Base-by-base conservation (phyloP, 805 yeast genomes). In the Tetrapisispora pingtungensis region DNA sequence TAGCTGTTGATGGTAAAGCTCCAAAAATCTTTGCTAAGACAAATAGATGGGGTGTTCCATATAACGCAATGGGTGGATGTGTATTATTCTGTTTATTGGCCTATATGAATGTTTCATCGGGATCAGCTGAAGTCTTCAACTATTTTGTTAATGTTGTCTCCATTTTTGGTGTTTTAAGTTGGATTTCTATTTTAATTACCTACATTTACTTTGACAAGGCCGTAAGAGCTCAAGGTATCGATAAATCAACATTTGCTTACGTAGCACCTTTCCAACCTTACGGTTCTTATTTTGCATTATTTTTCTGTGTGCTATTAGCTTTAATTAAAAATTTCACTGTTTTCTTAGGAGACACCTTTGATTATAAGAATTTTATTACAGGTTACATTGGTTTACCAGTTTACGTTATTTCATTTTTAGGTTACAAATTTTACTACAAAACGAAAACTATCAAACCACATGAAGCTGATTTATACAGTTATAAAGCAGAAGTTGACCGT, bases 101-200 rank as follows among this genome's bases (percentile, higher is more conserved):
- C 3, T 84, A 69, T 64, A 80, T 84, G 87, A 75, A 79, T 41
- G 78, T 75, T 31, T 70, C 83, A 2, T 62, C 76, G 6, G 65
- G 73, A 6, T 69, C 89, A 0, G 66, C 76, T 19, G 72, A 71
- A 24, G 70, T 82, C 33, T 84, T 84, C 67, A 67, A 61, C 39
- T 81, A 81, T 59, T 80, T 84, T 54, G 86, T 84, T 48, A 84
- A 81, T 53, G 81, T 81, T 47, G 87, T 81, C 37, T 78, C 90
- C 18, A 79, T 84, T 52, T 78, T 82, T 46, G 89, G 89, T 50
- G 68, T 84, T 46, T 62, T 84, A 53, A 80, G 86, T 42, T 84
- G 90, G 89, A 69, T 80, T 36, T 74, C 84, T 43, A 82, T 84
- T 53, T 64, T 81, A 47, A 68, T 80, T 47, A 78, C 87, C 24